A percentile compares a stretch with the other conserved stretches of the same genome.
Conservation (phyloP, 768 basidiomycete genomes). For the Aureoboletus auriporus region DNA sequence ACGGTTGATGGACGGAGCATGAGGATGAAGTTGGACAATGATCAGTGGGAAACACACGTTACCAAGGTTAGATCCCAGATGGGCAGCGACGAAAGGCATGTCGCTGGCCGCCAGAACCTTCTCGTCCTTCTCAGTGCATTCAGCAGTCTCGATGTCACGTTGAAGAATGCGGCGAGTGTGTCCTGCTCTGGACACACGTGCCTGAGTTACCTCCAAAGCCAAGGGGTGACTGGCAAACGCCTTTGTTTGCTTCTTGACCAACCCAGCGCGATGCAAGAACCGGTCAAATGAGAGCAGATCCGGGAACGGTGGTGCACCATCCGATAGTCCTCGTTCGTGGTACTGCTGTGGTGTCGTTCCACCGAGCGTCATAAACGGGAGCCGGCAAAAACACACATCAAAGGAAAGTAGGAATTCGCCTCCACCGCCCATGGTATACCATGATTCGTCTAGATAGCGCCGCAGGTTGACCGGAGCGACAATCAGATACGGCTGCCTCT, state of each 20-base stretch:
- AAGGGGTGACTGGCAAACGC: slow-evolving; percentile 41
- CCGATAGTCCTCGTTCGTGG: background rate
- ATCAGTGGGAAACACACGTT: slow-evolving; percentile 12
- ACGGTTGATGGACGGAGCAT: background rate
- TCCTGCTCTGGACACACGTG: slow-evolving; percentile 6
- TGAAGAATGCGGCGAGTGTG: slow-evolving; percentile 10
- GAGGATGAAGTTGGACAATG: no score
- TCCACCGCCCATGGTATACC: slow-evolving; percentile 44
- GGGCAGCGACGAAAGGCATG: slow-evolving; percentile 3
- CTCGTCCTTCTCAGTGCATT: background rate
- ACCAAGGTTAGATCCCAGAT: slow-evolving; percentile 25
- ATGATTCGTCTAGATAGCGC: slow-evolving; percentile 43
- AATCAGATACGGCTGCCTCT: slow-evolving; percentile 44
- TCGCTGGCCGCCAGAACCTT: slow-evolving; percentile 6
- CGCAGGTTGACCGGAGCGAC: slow-evolving; percentile 50
- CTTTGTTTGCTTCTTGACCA: slow-evolving; percentile 35
- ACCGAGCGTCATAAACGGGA: slow-evolving; percentile 47
- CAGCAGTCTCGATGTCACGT: no score
- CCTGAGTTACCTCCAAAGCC: slow-evolving; percentile 38
- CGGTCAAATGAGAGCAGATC: slow-evolving; percentile 43
- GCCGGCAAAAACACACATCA: slow-evolving; percentile 38
- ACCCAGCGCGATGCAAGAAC: slow-evolving; percentile 42
- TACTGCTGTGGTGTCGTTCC: background rate
- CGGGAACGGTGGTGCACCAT: slow-evolving; percentile 35
- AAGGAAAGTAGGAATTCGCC: slow-evolving; percentile 42